Evolutionary conservation across 139 green algal species (phyloP).

Genomic region (Pseudopediastrum boryanum): DNA sequence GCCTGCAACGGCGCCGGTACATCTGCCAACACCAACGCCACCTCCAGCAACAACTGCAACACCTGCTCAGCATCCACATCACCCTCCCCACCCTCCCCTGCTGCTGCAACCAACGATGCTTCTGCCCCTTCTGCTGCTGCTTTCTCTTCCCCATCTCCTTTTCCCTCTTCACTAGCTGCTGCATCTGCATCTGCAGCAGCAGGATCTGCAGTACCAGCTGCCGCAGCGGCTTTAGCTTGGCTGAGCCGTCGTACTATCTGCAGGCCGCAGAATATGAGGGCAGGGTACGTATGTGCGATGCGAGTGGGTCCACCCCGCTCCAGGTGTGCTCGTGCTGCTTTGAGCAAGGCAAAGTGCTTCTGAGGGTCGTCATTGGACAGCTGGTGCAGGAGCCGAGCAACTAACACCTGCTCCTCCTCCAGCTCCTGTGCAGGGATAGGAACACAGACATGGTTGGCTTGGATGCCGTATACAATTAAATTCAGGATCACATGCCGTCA

Average conservation of each 20-base stretch:
- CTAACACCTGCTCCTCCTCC: constrained; percentile 86
- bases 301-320: constrained; percentile 70
- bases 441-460: too few relatives aligned
- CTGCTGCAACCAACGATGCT: neutral
- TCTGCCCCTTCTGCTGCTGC: neutral
- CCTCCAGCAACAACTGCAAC: constrained; percentile 52
- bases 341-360: constrained; percentile 77
- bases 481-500: neutral
- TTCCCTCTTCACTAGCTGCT: neutral
- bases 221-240: neutral
- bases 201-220: neutral
- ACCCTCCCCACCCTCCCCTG: neutral
- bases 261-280: constrained; percentile 80
- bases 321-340: constrained; percentile 57
- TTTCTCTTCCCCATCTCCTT: neutral
- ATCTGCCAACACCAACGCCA: constrained; percentile 47
- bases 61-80: constrained; percentile 16
- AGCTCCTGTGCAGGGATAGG: constrained; percentile 85
- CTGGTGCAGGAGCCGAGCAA: constrained; percentile 90
- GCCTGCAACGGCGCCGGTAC: constrained; percentile 63
- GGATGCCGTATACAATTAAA: too few relatives aligned
- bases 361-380: constrained; percentile 62
- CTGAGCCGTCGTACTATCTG: constrained; percentile 32
- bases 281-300: constrained; percentile 78
- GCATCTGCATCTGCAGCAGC: neutral